Evolutionary conservation across 768 basidiomycete genomes (phyloP), one percentile per base, ranked within the genome.

Genomic region (Mycena floridula): DNA sequence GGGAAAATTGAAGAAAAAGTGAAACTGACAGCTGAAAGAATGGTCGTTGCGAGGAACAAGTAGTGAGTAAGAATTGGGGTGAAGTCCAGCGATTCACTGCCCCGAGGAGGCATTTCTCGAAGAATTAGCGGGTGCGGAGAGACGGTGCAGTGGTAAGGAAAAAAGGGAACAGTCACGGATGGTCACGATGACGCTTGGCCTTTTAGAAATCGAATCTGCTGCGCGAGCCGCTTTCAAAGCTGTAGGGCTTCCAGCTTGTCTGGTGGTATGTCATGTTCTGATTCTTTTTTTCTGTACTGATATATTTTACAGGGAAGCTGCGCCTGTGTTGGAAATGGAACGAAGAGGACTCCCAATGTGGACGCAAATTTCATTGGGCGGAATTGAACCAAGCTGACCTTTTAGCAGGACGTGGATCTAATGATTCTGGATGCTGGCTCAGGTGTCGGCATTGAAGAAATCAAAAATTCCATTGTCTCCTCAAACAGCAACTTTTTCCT

Each of bases 31-130:
- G 89, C 60, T 25, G 90, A 72, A 39, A 96, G 75, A 43, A 92
- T 76, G 48, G 83, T 83, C 1, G 93, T 95, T 59, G 89, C 84
- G 22, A 95, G 73, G 59, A 95, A 93, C 58, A 95, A 75, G 59
- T 94, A 92, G 60, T 95, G 91, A 15, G 89, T 89, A 46, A 91
- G 73, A 50, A 95, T 86, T 49, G 89, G 91, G 1, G 85, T 89
- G 46, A 92, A 87, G 65, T 92, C 89, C 52, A 88, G 76, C n/a
- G 86, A 72, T 67, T 73, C 74, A 56, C 65, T 76, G 57, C 68
- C 73, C 54, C 76, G 73, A 51, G 76, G 77, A 62, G 76, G 74
- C 76, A 79, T 70, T 49, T 49, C n/a, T n/a, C 54, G 35, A 18
- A 35, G 16, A 13, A 16, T 15, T 39, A 24, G 38, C 13, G 38